Conservation (phyloP, 2,329 filamentous ascomycete species). For the Scopulariopsis brevicaulis region DNA sequence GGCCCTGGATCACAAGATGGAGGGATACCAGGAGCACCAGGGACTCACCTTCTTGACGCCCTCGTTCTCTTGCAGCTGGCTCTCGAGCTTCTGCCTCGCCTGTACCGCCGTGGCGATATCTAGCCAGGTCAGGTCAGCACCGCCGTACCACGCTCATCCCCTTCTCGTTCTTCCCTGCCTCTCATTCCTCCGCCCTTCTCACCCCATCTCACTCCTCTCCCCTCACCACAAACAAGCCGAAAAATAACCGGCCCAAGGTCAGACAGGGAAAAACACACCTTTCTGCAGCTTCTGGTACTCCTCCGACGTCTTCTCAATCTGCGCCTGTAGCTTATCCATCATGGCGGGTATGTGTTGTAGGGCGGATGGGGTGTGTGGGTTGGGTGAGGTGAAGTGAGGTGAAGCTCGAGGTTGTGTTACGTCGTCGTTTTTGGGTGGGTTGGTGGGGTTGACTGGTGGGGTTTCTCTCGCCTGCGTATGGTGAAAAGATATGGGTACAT, state of each 20-base stretch:
- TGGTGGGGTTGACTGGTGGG: background rate
- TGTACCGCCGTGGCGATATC: conserved; percentile 69
- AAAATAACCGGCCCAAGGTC: background rate
- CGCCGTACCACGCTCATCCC: background rate
- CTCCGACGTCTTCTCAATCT: conserved; percentile 73
- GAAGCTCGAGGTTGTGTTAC: background rate
- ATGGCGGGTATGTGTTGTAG: background rate
- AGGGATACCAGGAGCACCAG: background rate
- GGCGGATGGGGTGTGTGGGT: background rate
- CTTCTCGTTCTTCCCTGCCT: background rate
- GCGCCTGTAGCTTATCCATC: conserved; percentile 68
- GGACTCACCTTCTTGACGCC: conserved; percentile 64
- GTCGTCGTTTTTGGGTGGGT: background rate
- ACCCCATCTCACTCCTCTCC: background rate
- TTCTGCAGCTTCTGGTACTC: conserved; percentile 81
- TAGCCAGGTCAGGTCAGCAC: conserved; percentile 21
- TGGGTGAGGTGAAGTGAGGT: background rate
- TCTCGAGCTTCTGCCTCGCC: conserved; percentile 82
- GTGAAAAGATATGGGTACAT: background rate
- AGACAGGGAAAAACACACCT: conserved; percentile 34
- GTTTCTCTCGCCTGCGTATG: background rate
- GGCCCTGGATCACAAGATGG: background rate
- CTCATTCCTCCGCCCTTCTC: background rate
- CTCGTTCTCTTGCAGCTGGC: conserved; percentile 86
- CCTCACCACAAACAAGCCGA: background rate